Percentiles rank a stretch among this genome's conserved stretches.
These are phyloP conservation scores for Phlebopus sp. DNA, from an alignment of 1,284 basidiomycete species.

Conservation along the genomic window DNA sequence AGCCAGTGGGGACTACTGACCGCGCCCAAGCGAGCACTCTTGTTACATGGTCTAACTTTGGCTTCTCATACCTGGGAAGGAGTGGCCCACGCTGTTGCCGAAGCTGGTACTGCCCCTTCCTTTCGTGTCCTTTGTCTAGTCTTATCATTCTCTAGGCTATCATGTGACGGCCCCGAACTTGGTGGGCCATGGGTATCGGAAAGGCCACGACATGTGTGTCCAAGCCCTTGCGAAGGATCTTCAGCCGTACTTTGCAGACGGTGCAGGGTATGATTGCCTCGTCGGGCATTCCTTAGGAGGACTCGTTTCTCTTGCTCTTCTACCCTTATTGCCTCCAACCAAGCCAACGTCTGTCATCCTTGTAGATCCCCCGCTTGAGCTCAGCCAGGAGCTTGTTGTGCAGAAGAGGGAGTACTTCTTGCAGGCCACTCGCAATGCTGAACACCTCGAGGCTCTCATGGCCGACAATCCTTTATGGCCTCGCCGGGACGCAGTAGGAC, in stretches of 20 bases:
- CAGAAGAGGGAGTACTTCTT: neutral
- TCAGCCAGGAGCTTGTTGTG: constrained; percentile 6
- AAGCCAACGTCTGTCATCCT: constrained; percentile 13
- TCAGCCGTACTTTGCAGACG: constrained; percentile 14
- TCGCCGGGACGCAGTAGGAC: constrained; percentile 13
- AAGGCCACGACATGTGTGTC: constrained; percentile 12
- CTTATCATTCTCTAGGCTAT: constrained; percentile 13
- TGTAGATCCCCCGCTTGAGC: constrained; percentile 16
- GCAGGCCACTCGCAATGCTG: constrained; percentile 4
- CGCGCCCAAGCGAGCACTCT: constrained; percentile 21
- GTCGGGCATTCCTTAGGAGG: constrained; percentile 23
- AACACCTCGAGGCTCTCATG: constrained; percentile 8
- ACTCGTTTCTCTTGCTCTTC: constrained; percentile 12
- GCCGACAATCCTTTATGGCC: constrained; percentile 16
- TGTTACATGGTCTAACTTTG: constrained; percentile 18
- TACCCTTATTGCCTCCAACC: constrained; percentile 10
- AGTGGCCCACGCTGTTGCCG: constrained; percentile 11
- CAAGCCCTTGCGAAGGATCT: constrained; percentile 15
- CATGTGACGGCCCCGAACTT: constrained; percentile 19
- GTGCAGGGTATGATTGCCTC: constrained; percentile 18
- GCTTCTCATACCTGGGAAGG: constrained; percentile 18
- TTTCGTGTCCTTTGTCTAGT: neutral
- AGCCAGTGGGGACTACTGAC: constrained; percentile 19
- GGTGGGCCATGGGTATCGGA: constrained; percentile 17
- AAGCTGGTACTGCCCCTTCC: constrained; percentile 2